phyloP scores from a whole-genome alignment of 495 filamentous ascomycete genomes.

The Neurospora terricola region DNA sequence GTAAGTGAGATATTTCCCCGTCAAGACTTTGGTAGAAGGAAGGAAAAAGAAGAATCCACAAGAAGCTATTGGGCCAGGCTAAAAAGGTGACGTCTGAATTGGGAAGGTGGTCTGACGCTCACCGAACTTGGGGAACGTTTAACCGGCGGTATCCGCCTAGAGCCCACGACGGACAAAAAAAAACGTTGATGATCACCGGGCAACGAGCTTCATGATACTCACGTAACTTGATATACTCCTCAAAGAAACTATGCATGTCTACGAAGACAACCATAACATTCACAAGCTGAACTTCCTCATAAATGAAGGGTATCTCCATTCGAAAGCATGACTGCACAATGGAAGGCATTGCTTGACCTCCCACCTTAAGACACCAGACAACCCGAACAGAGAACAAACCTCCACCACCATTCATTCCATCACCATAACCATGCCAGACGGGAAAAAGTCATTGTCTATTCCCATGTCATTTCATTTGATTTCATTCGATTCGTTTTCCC shows the following conservation, averaged over 20 bases:
- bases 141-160: background rate
- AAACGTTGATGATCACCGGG: background rate
- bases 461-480: no score
- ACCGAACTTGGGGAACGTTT: background rate
- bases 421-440: no score
- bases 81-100: background rate
- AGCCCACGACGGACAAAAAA: background rate
- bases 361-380: no score
- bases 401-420: no score
- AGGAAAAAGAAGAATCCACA: background rate
- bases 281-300: background rate
- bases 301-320: background rate
- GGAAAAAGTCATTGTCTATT: no score
- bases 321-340: background rate
- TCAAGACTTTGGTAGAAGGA: background rate
- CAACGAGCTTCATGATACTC: background rate
- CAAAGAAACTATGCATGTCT: background rate
- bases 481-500: no score
- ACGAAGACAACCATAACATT: background rate
- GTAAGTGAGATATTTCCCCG: background rate
- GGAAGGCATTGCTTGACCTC: no score
- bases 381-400: no score
- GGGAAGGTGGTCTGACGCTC: background rate
- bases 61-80: background rate
- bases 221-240: background rate